Percentiles rank a stretch among this genome's conserved stretches.
Conservation (phyloP, 148 eudicot species). For the Chenopodium suecicum region DNA sequence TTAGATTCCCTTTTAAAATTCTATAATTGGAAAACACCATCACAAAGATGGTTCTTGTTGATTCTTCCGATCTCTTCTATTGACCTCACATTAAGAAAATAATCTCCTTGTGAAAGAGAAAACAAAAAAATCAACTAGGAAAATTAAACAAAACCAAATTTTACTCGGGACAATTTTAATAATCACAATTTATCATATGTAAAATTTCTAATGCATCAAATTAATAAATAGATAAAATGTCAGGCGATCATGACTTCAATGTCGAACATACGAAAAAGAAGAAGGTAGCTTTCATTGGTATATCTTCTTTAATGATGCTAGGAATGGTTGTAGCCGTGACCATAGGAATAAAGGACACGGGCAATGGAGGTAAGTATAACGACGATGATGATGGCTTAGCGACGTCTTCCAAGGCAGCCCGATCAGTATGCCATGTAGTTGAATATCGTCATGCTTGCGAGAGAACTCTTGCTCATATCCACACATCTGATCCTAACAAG, state of each 20-base stretch:
- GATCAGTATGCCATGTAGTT: constrained; percentile 30
- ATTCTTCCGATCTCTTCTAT: constrained; percentile 1
- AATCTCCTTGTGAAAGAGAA: not conserved
- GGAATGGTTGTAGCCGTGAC: constrained; percentile 34
- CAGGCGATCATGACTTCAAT: constrained; percentile 22
- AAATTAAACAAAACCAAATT: not conserved
- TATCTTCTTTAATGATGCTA: constrained; percentile 30
- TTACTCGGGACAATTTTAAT: not conserved
- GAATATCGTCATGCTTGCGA: constrained; percentile 24
- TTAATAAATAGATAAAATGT: not conserved
- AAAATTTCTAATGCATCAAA: not conserved
- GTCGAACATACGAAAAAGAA: constrained; percentile 14
- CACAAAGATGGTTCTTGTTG: not conserved
- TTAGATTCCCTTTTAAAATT: not conserved
- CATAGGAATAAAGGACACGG: constrained; percentile 13
- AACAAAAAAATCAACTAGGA: not conserved
- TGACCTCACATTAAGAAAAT: not conserved
- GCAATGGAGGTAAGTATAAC: not conserved
- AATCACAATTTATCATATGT: not conserved
- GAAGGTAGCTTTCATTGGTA: constrained; percentile 23
- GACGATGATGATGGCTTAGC: constrained; percentile 4
- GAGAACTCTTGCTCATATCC: constrained; percentile 17
- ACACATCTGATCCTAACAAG: constrained; percentile 27
- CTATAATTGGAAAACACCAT: not conserved
- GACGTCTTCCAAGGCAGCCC: constrained; percentile 18